Conservation (phyloP, 495 filamentous ascomycete genomes). For the Lepidopterella palustris region DNA sequence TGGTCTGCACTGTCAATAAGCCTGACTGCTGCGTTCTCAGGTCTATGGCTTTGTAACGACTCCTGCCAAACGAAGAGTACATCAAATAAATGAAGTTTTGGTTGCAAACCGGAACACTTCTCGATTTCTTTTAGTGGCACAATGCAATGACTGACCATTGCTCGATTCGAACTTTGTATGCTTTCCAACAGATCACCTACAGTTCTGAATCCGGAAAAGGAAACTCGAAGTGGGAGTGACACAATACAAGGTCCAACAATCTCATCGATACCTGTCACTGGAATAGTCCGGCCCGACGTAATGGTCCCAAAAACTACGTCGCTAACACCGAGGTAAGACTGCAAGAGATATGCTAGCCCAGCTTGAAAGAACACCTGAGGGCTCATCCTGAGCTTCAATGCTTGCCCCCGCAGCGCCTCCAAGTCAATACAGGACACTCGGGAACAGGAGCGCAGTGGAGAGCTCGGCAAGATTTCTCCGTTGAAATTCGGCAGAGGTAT, state of each 20-base stretch:
- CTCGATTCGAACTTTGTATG: slow-evolving; percentile 55
- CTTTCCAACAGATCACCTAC: slow-evolving; percentile 52
- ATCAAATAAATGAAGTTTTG: slow-evolving; percentile 54
- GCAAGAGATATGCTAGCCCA: slow-evolving; percentile 59
- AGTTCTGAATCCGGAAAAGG: slow-evolving; percentile 41
- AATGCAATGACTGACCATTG: slow-evolving; percentile 50
- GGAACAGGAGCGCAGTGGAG: not conserved
- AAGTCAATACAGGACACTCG: not conserved
- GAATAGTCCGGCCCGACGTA: slow-evolving; percentile 65
- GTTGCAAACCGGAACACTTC: slow-evolving; percentile 44
- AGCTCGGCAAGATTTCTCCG: slow-evolving; percentile 14
- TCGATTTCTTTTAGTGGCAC: slow-evolving; percentile 63
- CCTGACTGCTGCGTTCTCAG: slow-evolving; percentile 33
- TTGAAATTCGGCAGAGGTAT: slow-evolving; percentile 42
- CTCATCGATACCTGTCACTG: slow-evolving; percentile 58
- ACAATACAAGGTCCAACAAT: slow-evolving; percentile 67
- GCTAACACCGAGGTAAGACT: slow-evolving; percentile 51
- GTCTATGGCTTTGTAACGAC: slow-evolving; percentile 43
- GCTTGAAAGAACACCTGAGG: slow-evolving; percentile 66
- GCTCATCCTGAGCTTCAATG: slow-evolving; percentile 26
- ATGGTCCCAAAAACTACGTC: slow-evolving; percentile 73
- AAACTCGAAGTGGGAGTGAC: slow-evolving; percentile 59
- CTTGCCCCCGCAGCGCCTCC: not conserved
- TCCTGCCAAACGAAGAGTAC: slow-evolving; percentile 74
- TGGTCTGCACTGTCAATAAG: slow-evolving; percentile 54